Percentiles rank a stretch among this genome's conserved stretches.
phyloP scores from a whole-genome alignment of 2,329 filamentous ascomycete genomes.

The Lizonia empirigonia region DNA sequence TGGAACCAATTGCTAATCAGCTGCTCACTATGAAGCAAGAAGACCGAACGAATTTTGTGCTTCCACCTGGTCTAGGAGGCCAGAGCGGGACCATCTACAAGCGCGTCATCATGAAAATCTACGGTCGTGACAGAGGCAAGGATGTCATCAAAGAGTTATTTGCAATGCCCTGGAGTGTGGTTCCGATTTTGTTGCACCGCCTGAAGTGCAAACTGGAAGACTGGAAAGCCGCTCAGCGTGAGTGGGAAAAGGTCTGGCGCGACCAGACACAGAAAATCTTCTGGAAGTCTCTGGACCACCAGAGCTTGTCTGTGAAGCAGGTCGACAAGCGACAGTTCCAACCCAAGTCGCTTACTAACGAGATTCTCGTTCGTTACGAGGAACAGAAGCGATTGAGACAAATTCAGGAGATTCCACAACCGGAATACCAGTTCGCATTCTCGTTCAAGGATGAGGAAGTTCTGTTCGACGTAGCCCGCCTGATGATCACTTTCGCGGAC shows the following conservation, averaged over 20 bases:
- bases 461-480: constrained; percentile 56
- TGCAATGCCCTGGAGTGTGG: constrained; percentile 78
- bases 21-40: constrained; percentile 76
- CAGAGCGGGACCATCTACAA: constrained; percentile 97
- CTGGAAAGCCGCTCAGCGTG: constrained; percentile 94
- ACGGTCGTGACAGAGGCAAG: constrained; percentile 80
- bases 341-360: constrained; percentile 84
- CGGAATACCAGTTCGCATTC: constrained; percentile 76
- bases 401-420: constrained; percentile 62
- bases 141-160: constrained; percentile 90
- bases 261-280: constrained; percentile 94
- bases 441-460: constrained; percentile 66
- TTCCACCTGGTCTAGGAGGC: constrained; percentile 83
- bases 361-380: constrained; percentile 91
- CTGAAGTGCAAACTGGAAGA: constrained; percentile 97
- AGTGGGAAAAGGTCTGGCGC: constrained; percentile 99
- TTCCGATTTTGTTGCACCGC: constrained; percentile 84
- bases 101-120: constrained; percentile 96
- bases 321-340: constrained; percentile 91
- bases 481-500: constrained; percentile 54
- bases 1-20: constrained; percentile 92
- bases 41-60: constrained; percentile 75
- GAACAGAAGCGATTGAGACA: constrained; percentile 78
- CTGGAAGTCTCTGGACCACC: constrained; percentile 94
- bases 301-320: constrained; percentile 87